phyloP scores from a whole-genome alignment of 192 early-diverging fungal species.

The Backusella luteola region DNA sequence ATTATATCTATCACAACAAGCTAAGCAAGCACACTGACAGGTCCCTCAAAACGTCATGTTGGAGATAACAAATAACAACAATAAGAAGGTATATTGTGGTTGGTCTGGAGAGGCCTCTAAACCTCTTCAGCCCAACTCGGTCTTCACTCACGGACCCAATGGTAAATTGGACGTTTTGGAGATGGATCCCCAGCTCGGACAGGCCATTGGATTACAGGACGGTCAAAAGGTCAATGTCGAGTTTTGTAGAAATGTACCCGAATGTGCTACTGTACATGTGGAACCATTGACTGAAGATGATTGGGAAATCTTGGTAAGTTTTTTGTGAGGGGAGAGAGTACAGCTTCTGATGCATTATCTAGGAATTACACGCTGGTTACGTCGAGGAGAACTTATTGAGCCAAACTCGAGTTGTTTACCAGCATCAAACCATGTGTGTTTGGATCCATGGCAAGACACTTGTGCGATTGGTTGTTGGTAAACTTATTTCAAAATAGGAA shows the following conservation, averaged over 20 bases:
- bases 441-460: constrained; percentile 71
- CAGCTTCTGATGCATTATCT: neutral
- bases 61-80: constrained; percentile 39
- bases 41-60: constrained; percentile 61
- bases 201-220: constrained; percentile 58
- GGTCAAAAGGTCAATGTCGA: constrained; percentile 61
- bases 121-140: constrained; percentile 23
- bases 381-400: constrained; percentile 67
- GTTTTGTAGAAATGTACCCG: constrained; percentile 53
- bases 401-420: constrained; percentile 68
- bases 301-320: constrained; percentile 74
- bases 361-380: constrained; percentile 72
- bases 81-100: constrained; percentile 57
- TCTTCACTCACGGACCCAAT: constrained; percentile 34
- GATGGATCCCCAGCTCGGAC: constrained; percentile 70
- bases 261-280: constrained; percentile 61
- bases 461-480: constrained; percentile 59
- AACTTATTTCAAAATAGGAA: neutral
- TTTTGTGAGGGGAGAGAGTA: neutral
- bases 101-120: constrained; percentile 63
- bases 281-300: constrained; percentile 72
- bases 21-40: constrained; percentile 10
- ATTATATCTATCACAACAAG: neutral
- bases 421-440: constrained; percentile 66
- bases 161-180: constrained; percentile 53